A percentile compares a stretch with the other conserved stretches of the same genome.
phyloP scores from a whole-genome alignment of 2,329 filamentous ascomycete species.

The Drechslerella dactyloides region DNA sequence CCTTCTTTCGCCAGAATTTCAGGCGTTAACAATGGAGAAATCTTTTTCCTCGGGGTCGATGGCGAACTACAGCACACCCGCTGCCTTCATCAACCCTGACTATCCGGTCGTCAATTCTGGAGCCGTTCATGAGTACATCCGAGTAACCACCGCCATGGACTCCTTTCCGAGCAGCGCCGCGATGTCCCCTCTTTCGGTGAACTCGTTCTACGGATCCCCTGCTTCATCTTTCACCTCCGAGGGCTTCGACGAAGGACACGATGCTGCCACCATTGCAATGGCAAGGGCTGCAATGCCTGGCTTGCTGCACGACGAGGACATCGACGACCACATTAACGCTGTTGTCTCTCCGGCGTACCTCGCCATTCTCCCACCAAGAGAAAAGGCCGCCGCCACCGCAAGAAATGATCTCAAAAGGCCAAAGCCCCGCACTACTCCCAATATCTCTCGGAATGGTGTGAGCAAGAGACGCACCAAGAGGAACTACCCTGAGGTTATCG shows the following conservation, averaged over 20 bases:
- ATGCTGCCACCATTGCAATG: slow-evolving; percentile 43
- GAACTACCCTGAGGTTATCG: slow-evolving; percentile 32
- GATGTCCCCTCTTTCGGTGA: slow-evolving; percentile 42
- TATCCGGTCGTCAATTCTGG: slow-evolving; percentile 34
- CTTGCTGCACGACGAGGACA: slow-evolving; percentile 43
- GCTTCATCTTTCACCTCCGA: slow-evolving; percentile 45
- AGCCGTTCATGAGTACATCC: slow-evolving; percentile 34
- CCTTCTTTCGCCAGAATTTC: slow-evolving; percentile 42
- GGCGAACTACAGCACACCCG: slow-evolving; percentile 25
- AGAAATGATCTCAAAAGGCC: slow-evolving; percentile 26
- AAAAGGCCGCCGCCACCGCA: slow-evolving; percentile 23
- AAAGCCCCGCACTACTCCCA: slow-evolving; percentile 18
- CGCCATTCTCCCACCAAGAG: slow-evolving; percentile 40
- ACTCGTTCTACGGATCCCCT: slow-evolving; percentile 42
- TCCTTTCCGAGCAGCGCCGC: slow-evolving; percentile 39
- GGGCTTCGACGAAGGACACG: slow-evolving; percentile 44
- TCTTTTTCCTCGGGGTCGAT: slow-evolving; percentile 33
- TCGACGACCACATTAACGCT: slow-evolving; percentile 27
- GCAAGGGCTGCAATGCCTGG: slow-evolving; percentile 48
- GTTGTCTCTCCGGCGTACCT: slow-evolving; percentile 41
- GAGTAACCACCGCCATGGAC: slow-evolving; percentile 28
- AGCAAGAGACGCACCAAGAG: slow-evolving; percentile 33
- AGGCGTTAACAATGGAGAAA: slow-evolving; percentile 42
- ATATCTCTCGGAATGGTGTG: slow-evolving; percentile 22
- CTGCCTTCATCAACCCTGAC: slow-evolving; percentile 37